Conservation (phyloP, 1,284 basidiomycete genomes). For the Trametes versicolor region DNA sequence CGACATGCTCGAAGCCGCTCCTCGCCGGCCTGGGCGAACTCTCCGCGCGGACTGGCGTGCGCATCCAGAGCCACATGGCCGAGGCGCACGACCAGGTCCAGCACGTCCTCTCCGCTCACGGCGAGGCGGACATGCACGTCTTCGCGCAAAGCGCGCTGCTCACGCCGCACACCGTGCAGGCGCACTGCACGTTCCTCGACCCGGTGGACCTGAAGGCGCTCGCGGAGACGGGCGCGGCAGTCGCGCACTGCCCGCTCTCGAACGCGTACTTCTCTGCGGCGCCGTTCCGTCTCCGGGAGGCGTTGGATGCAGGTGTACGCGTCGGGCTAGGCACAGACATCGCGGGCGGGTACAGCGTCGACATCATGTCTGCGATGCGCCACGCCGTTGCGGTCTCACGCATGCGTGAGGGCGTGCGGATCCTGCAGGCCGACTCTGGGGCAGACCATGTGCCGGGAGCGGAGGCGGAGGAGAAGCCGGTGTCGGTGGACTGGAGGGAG, state of each 20-base stretch:
- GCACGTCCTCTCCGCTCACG: slow-evolving; percentile 70
- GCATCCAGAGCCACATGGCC: slow-evolving; percentile 59
- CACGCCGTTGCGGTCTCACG: slow-evolving; percentile 77
- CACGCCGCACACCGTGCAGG: slow-evolving; percentile 75
- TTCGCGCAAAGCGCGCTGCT: slow-evolving; percentile 72
- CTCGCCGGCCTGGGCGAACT: slow-evolving; percentile 64
- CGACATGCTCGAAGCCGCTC: slow-evolving; percentile 78
- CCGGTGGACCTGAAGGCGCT: slow-evolving; percentile 62
- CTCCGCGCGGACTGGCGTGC: slow-evolving; percentile 40
- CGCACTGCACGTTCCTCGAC: slow-evolving; percentile 84
- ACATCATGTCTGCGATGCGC: slow-evolving; percentile 83
- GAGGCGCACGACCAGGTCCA: slow-evolving; percentile 80
- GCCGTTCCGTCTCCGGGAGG: slow-evolving; percentile 80
- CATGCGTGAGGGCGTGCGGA: slow-evolving; percentile 69
- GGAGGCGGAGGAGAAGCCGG: slow-evolving; percentile 19
- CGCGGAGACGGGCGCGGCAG: slow-evolving; percentile 59
- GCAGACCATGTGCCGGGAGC: slow-evolving; percentile 1
- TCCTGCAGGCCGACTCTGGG: slow-evolving; percentile 40
- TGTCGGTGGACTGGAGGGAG: slow-evolving; percentile 70
- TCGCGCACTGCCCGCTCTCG: slow-evolving; percentile 88
- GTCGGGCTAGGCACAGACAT: slow-evolving; percentile 88
- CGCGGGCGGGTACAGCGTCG: slow-evolving; percentile 83
- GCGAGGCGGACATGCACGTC: slow-evolving; percentile 74
- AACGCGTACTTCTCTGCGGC: slow-evolving; percentile 86
- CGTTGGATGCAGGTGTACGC: slow-evolving; percentile 66